Conservation (phyloP, 352 stramenopile species). For the Globisporangium polare region DNA sequence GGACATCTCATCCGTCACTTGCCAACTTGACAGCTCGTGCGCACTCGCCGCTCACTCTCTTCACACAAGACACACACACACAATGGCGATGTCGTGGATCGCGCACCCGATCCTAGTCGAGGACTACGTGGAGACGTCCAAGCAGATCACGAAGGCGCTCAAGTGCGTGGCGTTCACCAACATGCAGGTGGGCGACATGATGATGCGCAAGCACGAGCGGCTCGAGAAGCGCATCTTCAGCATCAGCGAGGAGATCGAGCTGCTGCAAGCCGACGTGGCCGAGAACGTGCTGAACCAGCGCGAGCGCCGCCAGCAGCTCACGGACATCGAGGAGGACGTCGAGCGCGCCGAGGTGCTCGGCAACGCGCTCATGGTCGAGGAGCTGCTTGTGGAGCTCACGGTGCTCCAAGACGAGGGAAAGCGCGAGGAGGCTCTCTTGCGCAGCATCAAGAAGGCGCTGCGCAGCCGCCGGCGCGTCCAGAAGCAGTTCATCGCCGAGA, state of each 20-base stretch:
- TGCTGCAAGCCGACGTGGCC: conserved; percentile 41
- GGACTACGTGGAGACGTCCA: conserved; percentile 37
- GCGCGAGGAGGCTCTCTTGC: conserved; percentile 38
- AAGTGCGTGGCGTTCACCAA: conserved; percentile 61
- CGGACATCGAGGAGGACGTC: conserved; percentile 49
- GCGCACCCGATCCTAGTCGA: conserved; percentile 25
- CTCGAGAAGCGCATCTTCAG: conserved; percentile 35
- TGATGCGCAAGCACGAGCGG: conserved; percentile 46
- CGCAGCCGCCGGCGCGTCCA: conserved; percentile 32
- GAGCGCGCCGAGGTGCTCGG: conserved; percentile 50
- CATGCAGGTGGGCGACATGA: conserved; percentile 57
- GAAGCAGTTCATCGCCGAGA: conserved; percentile 30
- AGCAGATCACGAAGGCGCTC: conserved; percentile 62
- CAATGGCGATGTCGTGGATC: conserved; percentile 32
- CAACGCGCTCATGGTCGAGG: conserved; percentile 40
- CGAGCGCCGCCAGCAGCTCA: conserved; percentile 38
- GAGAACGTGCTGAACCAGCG: conserved; percentile 51
- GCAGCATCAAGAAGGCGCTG: conserved; percentile 43
- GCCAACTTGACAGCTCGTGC: conserved; percentile 10
- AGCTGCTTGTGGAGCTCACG: conserved; percentile 44
- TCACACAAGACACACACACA: background rate
- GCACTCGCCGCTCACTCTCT: background rate
- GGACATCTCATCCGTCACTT: background rate
- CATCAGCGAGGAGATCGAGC: conserved; percentile 47
- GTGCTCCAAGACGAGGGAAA: conserved; percentile 44